These are phyloP conservation scores for Peronosclerospora sorghi DNA, from an alignment of 352 stramenopile species.

Conservation along the genomic window DNA sequence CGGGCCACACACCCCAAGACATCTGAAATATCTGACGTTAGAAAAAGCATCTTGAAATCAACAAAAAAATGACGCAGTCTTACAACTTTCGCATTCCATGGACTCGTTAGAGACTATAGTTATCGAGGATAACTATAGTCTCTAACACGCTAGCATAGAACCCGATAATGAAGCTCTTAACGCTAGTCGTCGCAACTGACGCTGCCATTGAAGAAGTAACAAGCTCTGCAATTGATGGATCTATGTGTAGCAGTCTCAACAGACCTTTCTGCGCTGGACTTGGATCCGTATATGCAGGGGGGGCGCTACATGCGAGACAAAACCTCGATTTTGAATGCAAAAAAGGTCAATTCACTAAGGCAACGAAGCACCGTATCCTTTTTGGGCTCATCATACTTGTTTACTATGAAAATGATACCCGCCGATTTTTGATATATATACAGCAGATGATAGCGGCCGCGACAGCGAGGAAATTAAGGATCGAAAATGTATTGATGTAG, in stretches of 20 bases:
- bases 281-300: slow-evolving; percentile 16
- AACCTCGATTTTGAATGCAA: slow-evolving; percentile 37
- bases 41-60: too few species aligned
- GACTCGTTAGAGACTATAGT: too few species aligned
- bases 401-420: too few species aligned
- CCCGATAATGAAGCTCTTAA: slow-evolving; percentile 6
- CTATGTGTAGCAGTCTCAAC: slow-evolving; percentile 51
- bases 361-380: too few species aligned
- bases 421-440: too few species aligned
- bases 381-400: too few species aligned
- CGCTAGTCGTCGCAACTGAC: slow-evolving; percentile 1
- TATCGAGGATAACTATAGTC: too few species aligned
- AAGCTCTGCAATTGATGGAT: not conserved
- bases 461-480: slow-evolving; percentile 30
- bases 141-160: too few species aligned
- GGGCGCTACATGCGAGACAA: slow-evolving; percentile 26
- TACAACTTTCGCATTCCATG: too few species aligned
- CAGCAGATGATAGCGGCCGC: slow-evolving; percentile 21
- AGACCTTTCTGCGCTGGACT: slow-evolving; percentile 44
- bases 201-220: not conserved
- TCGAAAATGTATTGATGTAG: slow-evolving; percentile 54
- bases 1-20: too few species aligned
- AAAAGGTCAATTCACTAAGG: slow-evolving; percentile 8
- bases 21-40: too few species aligned
- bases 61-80: too few species aligned